These are phyloP conservation scores for Mycosphaerella sp. DNA, from an alignment of 2,329 filamentous ascomycete genomes.

Conservation along the genomic window DNA sequence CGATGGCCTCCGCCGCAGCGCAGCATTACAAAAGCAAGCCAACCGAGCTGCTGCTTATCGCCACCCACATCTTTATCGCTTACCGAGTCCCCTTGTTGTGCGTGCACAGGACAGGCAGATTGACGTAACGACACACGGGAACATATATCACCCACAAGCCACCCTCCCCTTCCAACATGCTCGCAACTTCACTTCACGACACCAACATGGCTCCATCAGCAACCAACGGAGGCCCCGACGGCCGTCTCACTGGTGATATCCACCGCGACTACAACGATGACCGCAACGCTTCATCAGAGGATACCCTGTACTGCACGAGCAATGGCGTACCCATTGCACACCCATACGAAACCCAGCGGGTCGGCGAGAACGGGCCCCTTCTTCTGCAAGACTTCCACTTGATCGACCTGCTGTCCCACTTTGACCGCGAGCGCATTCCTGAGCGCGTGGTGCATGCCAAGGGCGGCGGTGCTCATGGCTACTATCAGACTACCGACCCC, in stretches of 20 bases:
- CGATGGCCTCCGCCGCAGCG: not conserved
- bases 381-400: constrained; percentile 50
- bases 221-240: constrained; percentile 16
- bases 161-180: constrained; percentile 3
- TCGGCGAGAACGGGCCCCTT: constrained; percentile 53
- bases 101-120: not conserved
- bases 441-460: constrained; percentile 49
- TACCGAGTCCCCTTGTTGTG: too few relatives aligned
- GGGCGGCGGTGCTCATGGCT: constrained; percentile 45
- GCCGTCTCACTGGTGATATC: constrained; percentile 9
- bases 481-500: constrained; percentile 43
- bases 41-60: not conserved
- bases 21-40: constrained; percentile 6
- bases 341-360: constrained; percentile 52
- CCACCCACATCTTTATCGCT: too few relatives aligned
- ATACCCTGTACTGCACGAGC: constrained; percentile 50
- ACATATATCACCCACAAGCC: constrained; percentile 2
- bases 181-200: constrained; percentile 6
- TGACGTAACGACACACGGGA: constrained; percentile 4
- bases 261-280: constrained; percentile 42
- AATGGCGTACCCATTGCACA: constrained; percentile 53
- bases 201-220: constrained; percentile 21
- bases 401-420: constrained; percentile 46
- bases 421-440: constrained; percentile 46
- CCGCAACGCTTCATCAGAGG: constrained; percentile 38